These are phyloP conservation scores for Cladosporium sp. DNA, from an alignment of 2,329 filamentous ascomycete genomes.

Conservation along the genomic window DNA sequence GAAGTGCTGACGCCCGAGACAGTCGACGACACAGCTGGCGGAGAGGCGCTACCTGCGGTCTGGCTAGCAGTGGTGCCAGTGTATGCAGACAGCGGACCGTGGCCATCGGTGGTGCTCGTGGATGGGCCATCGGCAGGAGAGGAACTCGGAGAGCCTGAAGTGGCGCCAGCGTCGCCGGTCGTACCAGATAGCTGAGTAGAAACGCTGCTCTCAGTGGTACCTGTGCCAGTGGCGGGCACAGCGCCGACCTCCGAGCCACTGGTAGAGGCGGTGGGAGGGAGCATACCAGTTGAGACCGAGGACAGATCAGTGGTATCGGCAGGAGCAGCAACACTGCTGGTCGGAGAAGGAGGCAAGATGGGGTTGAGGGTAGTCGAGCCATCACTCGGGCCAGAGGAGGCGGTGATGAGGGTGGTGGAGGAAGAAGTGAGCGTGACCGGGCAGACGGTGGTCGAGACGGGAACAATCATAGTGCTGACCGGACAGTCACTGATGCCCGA, in stretches of 20 bases:
- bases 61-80: slow-evolving; percentile 3
- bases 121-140: not conserved
- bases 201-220: not conserved
- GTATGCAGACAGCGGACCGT: not conserved
- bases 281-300: slow-evolving; percentile 16
- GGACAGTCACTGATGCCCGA: slow-evolving; percentile 44
- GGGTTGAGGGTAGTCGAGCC: not conserved
- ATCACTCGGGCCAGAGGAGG: slow-evolving; percentile 4
- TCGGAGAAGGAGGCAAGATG: slow-evolving; percentile 18
- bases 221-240: not conserved
- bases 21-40: not conserved
- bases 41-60: not conserved
- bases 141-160: not conserved
- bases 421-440: slow-evolving; percentile 40
- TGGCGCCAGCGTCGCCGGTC: not conserved
- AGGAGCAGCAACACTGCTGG: not conserved
- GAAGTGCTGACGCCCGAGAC: not conserved
- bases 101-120: not conserved
- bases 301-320: not conserved
- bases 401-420: slow-evolving; percentile 21
- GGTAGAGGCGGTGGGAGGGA: slow-evolving; percentile 14
- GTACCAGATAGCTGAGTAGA: not conserved
- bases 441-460: slow-evolving; percentile 49
- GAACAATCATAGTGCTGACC: slow-evolving; percentile 44
- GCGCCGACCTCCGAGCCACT: not conserved